A percentile compares a stretch with the other conserved stretches of the same genome.
Evolutionary conservation across 2,329 filamentous ascomycete genomes (phyloP).

Genomic region (Gyromitra esculenta): DNA sequence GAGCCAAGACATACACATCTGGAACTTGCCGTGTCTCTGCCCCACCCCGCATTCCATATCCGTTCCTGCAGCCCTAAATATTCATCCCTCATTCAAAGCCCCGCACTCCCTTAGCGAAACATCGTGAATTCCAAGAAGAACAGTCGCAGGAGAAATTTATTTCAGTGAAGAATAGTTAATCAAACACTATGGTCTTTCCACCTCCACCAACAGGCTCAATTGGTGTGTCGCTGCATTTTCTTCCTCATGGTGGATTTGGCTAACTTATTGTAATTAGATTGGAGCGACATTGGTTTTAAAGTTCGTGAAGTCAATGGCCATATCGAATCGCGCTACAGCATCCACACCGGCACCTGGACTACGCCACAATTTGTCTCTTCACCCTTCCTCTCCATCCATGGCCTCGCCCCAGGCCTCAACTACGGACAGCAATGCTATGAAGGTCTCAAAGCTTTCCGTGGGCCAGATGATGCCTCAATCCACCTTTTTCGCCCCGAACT

Average conservation of each 20-base stretch:
- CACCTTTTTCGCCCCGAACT: slow-evolving; percentile 86
- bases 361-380: slow-evolving; percentile 80
- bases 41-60: slow-evolving; percentile 19
- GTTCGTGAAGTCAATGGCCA: slow-evolving; percentile 96
- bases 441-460: slow-evolving; percentile 95
- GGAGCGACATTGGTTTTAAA: slow-evolving; percentile 91
- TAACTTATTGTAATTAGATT: slow-evolving; percentile 68
- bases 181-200: slow-evolving; percentile 68
- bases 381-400: slow-evolving; percentile 87
- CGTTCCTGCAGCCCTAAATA: slow-evolving; percentile 12
- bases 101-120: slow-evolving; percentile 17
- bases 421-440: slow-evolving; percentile 98
- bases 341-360: slow-evolving; percentile 78
- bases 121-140: neutral
- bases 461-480: slow-evolving; percentile 74
- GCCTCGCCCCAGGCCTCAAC: slow-evolving; percentile 94
- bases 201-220: slow-evolving; percentile 81
- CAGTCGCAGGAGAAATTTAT: neutral
- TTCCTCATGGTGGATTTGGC: slow-evolving; percentile 10
- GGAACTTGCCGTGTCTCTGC: slow-evolving; percentile 16
- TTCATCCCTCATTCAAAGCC: neutral
- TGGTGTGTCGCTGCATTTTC: slow-evolving; percentile 62
- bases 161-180: neutral
- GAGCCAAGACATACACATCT: neutral
- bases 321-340: slow-evolving; percentile 85